phyloP scores from a whole-genome alignment of 2,329 filamentous ascomycete genomes.

The Xenosphaeropsis pyriputrescens region DNA sequence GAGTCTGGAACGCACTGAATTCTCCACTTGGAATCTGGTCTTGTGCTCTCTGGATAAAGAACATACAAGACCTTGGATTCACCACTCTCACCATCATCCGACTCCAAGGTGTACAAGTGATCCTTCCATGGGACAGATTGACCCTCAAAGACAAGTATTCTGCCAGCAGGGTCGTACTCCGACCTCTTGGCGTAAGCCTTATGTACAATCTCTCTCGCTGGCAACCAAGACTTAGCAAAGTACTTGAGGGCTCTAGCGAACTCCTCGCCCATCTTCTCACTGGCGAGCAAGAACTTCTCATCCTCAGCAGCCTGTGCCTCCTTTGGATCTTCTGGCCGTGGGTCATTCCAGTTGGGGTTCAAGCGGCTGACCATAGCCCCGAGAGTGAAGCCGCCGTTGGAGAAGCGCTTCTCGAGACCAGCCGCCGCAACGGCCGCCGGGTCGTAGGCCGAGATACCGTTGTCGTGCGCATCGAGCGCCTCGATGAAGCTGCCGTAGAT shows the following conservation, averaged over 20 bases:
- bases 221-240: constrained; percentile 67
- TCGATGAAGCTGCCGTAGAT: constrained; percentile 90
- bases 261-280: constrained; percentile 72
- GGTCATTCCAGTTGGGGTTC: constrained; percentile 72
- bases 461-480: constrained; percentile 94
- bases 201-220: constrained; percentile 67
- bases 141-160: constrained; percentile 65
- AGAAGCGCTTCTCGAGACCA: constrained; percentile 69
- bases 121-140: constrained; percentile 90
- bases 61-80: constrained; percentile 64
- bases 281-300: constrained; percentile 62
- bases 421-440: constrained; percentile 51
- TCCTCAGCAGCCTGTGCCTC: constrained; percentile 66
- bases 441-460: constrained; percentile 78
- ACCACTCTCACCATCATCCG: constrained; percentile 27
- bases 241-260: constrained; percentile 72
- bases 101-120: constrained; percentile 81
- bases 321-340: constrained; percentile 31
- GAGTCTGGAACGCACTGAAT: constrained; percentile 81
- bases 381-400: constrained; percentile 68
- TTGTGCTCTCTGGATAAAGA: constrained; percentile 73
- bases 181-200: constrained; percentile 57
- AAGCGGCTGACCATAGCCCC: constrained; percentile 69
- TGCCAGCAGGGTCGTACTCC: constrained; percentile 57
- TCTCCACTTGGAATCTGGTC: constrained; percentile 72